Conservation (phyloP, 1,139 yeast genomes). For the Kurtzmaniella quercitrusa region DNA sequence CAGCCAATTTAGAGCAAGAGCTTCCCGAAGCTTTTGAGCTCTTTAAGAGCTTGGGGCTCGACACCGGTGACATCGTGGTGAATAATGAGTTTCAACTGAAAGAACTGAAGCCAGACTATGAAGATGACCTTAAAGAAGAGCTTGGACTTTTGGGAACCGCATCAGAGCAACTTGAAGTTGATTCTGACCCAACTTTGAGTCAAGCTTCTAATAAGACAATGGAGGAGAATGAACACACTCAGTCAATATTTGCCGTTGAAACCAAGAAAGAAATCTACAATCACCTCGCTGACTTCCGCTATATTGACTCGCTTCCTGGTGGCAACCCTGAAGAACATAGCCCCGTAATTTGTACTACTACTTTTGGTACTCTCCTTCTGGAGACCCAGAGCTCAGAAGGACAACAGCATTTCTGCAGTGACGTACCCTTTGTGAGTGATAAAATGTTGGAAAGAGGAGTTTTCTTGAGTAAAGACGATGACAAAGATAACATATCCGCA, state of each 20-base stretch:
- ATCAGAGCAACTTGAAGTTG: too few species aligned
- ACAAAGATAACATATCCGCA: conserved; percentile 35
- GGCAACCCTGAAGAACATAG: conserved; percentile 8
- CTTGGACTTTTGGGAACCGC: too few species aligned
- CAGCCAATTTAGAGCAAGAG: not conserved
- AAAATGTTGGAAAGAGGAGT: conserved; percentile 20
- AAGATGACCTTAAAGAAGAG: too few species aligned
- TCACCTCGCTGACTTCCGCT: conserved; percentile 16
- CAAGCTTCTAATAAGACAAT: too few species aligned
- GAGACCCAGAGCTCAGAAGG: conserved; percentile 11
- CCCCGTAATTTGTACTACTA: conserved; percentile 29
- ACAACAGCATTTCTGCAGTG: conserved; percentile 35
- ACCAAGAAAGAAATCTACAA: not conserved
- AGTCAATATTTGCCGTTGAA: not conserved
- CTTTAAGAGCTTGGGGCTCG: not conserved
- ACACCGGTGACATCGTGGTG: not conserved
- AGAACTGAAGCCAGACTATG: not conserved
- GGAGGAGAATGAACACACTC: not conserved
- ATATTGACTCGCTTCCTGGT: conserved; percentile 15
- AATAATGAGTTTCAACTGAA: not conserved
- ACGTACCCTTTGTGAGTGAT: conserved; percentile 38
- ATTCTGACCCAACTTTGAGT: too few species aligned
- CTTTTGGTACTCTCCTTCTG: conserved; percentile 35
- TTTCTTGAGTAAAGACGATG: conserved; percentile 1
- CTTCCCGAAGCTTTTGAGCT: not conserved